These are phyloP conservation scores for Agarophyton chilense DNA, from an alignment of 23 red algal genomes.

Conservation along the genomic window DNA sequence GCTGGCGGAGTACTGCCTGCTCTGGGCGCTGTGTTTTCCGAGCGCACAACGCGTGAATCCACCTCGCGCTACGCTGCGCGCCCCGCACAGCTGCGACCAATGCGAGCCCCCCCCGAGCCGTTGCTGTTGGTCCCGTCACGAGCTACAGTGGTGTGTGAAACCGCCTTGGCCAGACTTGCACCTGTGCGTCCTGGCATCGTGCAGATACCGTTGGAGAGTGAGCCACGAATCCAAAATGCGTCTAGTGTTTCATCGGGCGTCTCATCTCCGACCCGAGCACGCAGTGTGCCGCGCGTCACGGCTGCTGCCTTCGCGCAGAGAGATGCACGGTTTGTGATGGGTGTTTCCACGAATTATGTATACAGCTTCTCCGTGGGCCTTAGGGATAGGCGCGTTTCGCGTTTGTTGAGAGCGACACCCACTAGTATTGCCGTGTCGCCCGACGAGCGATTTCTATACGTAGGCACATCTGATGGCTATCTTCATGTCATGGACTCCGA, in stretches of 20 bases:
- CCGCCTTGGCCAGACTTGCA: background rate
- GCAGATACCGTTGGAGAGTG: background rate
- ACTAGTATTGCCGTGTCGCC: constrained; percentile 5
- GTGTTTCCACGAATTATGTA: background rate
- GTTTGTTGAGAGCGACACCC: background rate
- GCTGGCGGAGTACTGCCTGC: background rate
- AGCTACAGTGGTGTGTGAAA: background rate
- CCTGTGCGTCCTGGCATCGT: background rate
- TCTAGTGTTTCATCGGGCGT: background rate
- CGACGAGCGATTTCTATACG: constrained; percentile 4
- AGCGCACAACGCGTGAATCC: background rate
- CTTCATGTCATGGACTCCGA: background rate
- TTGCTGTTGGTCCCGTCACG: constrained; percentile 11
- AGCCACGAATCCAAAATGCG: background rate
- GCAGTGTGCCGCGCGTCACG: background rate
- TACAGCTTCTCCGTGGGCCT: background rate
- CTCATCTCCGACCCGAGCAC: background rate
- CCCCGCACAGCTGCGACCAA: background rate
- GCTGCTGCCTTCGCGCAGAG: background rate
- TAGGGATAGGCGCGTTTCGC: background rate
- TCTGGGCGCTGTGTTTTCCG: constrained; percentile 5
- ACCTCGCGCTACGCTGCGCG: background rate
- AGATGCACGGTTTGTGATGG: background rate
- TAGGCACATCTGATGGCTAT: constrained; percentile 6
- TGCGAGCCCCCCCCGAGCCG: constrained; percentile 5